Evolutionary conservation across 2,329 filamentous ascomycete species (phyloP), one percentile per base, ranked within the genome.

Genomic region (Talaromyces funiculosus): DNA sequence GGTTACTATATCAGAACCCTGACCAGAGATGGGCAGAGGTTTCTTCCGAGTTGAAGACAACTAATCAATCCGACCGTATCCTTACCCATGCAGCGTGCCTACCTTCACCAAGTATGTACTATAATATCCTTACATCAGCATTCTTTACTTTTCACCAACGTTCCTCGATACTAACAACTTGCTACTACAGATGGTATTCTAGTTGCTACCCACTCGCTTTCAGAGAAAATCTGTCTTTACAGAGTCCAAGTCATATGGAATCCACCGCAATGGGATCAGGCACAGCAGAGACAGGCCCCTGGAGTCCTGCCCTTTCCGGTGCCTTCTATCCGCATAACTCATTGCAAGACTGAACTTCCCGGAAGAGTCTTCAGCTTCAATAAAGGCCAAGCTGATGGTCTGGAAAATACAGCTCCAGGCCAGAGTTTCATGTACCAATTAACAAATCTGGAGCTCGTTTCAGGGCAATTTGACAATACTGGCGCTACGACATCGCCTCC

Each of bases 11-110:
- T 77, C 84, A 89, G 42, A 90, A 92, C 65, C 86, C 84, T 45
- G 90, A 86, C 71, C 83, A 81, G 60, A 85, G 85, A 66, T 87
- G 90, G 76, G 84, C 87, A 62, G 90, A 95, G 69, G 83, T 85
- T 0, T 84, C 83, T 3, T 78, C 87, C n/a, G 89, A 93, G 64
- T 75, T 96, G 37, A 89, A 92, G 69, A 87, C 86, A 63, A 81
- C 90, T 60, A 82, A 85, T 29, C 86, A 86, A 35, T 86, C 88
- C 0, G 86, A 91, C 64, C 88, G 91, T 64, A 73, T 90, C n/a
- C 82, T 93, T 55, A 91, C 90, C 0, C 91, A 95, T 75, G 90
- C 90, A 10, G 84, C 90, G 40, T 79, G 92, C 63, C 84, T 87
- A 61, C 85, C 89, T 3, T 90, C 92, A 59, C 90, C 87, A 73